phyloP scores from a whole-genome alignment of 108 stramenopile species.

The Skeletonema costatum region DNA sequence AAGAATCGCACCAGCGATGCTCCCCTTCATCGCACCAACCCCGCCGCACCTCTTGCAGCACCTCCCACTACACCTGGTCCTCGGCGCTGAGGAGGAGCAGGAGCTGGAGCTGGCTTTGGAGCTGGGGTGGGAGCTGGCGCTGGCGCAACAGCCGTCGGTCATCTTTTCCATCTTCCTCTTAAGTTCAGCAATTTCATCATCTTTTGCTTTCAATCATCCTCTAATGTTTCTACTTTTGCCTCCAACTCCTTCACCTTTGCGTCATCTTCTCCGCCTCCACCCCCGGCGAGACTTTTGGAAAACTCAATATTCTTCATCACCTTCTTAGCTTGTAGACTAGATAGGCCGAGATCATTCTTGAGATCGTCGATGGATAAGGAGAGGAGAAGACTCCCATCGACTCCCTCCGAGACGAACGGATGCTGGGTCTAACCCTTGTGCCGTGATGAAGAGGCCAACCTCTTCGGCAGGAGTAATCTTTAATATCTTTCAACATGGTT shows the following conservation, averaged over 20 bases:
- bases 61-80: constrained; percentile 16
- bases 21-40: constrained; percentile 42
- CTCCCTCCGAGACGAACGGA: constrained; percentile 33
- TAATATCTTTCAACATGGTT: constrained; percentile 29
- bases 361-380: constrained; percentile 36
- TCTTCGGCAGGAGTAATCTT: constrained; percentile 46
- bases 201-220: constrained; percentile 14
- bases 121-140: constrained; percentile 9
- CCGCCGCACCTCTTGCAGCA: constrained; percentile 34
- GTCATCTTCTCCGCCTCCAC: constrained; percentile 7
- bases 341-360: constrained; percentile 40
- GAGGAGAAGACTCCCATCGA: constrained; percentile 41
- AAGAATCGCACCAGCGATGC: constrained; percentile 42
- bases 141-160: background rate
- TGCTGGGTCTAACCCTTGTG: constrained; percentile 40
- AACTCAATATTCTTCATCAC: constrained; percentile 40
- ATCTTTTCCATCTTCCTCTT: constrained; percentile 12
- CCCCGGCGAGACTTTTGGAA: constrained; percentile 1
- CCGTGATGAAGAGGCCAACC: constrained; percentile 39
- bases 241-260: constrained; percentile 16
- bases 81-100: constrained; percentile 1
- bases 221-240: constrained; percentile 15
- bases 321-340: constrained; percentile 45
- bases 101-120: constrained; percentile 6
- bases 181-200: constrained; percentile 21